These are phyloP conservation scores for Gaeumannomyces sp. DNA, from an alignment of 2,329 filamentous ascomycete genomes.

Conservation along the genomic window DNA sequence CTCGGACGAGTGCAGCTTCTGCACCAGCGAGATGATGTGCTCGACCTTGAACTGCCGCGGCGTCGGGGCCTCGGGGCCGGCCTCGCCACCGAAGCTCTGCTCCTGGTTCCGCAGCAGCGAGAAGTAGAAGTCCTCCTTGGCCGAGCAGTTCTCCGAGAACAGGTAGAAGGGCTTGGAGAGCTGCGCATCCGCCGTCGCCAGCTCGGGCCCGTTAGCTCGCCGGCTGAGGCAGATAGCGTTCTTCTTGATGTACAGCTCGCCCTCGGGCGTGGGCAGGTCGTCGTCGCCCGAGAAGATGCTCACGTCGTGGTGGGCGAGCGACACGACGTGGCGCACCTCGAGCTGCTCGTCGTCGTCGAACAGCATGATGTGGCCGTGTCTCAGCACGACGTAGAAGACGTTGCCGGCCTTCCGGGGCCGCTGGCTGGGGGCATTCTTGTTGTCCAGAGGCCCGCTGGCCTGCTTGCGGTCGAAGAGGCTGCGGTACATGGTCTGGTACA, in stretches of 20 bases:
- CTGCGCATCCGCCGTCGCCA: constrained; percentile 48
- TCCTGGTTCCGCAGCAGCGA: constrained; percentile 81
- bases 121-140: constrained; percentile 98
- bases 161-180: constrained; percentile 81
- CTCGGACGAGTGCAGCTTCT: constrained; percentile 84
- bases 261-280: constrained; percentile 61
- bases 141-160: constrained; percentile 90
- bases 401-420: constrained; percentile 66
- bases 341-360: constrained; percentile 94
- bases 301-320: constrained; percentile 79
- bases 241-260: constrained; percentile 91
- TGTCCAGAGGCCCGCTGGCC: constrained; percentile 38
- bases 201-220: constrained; percentile 47
- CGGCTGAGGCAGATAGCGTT: constrained; percentile 81
- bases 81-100: constrained; percentile 49
- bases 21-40: constrained; percentile 83
- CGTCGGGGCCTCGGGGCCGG: constrained; percentile 48
- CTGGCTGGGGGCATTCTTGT: constrained; percentile 41
- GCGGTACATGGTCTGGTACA: constrained; percentile 97
- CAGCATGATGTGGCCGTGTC: constrained; percentile 92
- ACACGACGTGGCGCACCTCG: constrained; percentile 94
- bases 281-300: constrained; percentile 78
- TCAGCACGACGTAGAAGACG: constrained; percentile 86
- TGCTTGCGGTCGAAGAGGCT: constrained; percentile 85
- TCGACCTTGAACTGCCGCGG: constrained; percentile 75